Conservation (phyloP, 176 grass and related monocot genomes). For the Luzula sylvatica region DNA sequence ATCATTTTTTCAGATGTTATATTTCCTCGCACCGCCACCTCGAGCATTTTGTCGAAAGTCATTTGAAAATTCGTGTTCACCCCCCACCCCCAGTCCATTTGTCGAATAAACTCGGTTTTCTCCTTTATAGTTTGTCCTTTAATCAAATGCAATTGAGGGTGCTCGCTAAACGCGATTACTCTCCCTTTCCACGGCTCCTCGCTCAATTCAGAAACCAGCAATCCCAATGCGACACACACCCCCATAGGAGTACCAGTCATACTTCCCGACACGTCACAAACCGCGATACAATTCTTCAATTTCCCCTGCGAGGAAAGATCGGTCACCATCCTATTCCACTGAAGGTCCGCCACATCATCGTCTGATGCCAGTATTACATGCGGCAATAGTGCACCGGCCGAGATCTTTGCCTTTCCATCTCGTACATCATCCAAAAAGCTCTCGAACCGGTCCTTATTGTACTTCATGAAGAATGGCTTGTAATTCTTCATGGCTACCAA, state of each 20-base stretch:
- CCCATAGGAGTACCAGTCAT: slow-evolving; percentile 36
- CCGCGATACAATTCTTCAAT: slow-evolving; percentile 53
- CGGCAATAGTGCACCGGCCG: slow-evolving; percentile 54
- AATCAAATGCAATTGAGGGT: slow-evolving; percentile 38
- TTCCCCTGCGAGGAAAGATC: slow-evolving; percentile 28
- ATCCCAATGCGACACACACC: slow-evolving; percentile 59
- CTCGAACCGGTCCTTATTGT: slow-evolving; percentile 39
- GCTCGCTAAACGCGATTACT: slow-evolving; percentile 40
- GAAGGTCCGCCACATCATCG: slow-evolving; percentile 43
- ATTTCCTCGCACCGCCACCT: slow-evolving; percentile 27
- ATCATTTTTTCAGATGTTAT: slow-evolving; percentile 48
- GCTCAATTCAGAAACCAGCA: slow-evolving; percentile 59
- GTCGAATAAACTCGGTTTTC: slow-evolving; percentile 28
- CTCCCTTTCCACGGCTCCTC: slow-evolving; percentile 53
- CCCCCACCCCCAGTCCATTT: slow-evolving; percentile 47
- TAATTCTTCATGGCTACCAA: slow-evolving; percentile 81
- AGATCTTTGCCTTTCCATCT: slow-evolving; percentile 52
- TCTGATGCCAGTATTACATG: slow-evolving; percentile 44
- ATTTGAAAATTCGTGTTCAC: slow-evolving; percentile 66
- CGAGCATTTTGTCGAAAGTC: slow-evolving; percentile 54
- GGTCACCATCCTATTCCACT: slow-evolving; percentile 54
- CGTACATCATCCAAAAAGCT: slow-evolving; percentile 39
- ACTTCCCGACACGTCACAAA: slow-evolving; percentile 76
- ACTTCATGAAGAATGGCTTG: slow-evolving; percentile 40
- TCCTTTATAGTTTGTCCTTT: slow-evolving; percentile 25